Evolutionary conservation across 73 alveolate species (phyloP).

Genomic region (Tetrahymena thermophila): DNA sequence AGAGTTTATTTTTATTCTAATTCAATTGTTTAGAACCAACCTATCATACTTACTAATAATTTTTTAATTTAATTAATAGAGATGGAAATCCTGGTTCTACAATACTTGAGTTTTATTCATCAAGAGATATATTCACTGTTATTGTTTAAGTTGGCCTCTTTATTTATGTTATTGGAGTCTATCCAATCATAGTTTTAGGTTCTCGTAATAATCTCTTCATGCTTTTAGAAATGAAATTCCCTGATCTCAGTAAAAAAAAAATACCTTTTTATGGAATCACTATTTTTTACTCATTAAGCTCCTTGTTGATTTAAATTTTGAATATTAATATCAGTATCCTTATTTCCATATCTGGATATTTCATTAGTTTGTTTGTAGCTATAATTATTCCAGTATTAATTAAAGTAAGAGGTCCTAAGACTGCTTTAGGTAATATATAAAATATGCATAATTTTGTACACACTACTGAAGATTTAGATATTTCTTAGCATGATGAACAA

Average conservation of each 20-base stretch:
- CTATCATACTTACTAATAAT: not conserved
- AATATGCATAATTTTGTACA: not conserved
- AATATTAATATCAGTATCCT: not conserved
- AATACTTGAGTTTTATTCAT: not conserved
- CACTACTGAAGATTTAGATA: not conserved
- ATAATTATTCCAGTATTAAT: not conserved
- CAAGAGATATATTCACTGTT: not conserved
- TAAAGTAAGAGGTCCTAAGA: not conserved
- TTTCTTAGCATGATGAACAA: not conserved
- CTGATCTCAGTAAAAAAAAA: not conserved
- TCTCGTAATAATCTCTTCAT: not conserved
- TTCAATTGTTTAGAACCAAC: too few relatives aligned
- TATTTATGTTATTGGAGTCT: not conserved
- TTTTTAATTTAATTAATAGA: not conserved
- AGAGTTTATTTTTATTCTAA: too few relatives aligned
- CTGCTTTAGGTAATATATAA: not conserved
- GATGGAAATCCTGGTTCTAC: conserved; percentile 1
- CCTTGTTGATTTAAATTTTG: not conserved
- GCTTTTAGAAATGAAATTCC: not conserved
- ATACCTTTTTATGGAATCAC: not conserved
- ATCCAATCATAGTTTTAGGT: not conserved
- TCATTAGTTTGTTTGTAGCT: not conserved
- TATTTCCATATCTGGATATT: not conserved
- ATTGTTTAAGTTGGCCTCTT: not conserved
- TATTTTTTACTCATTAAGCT: not conserved